Conservation (phyloP, 2,329 filamentous ascomycete genomes). For the Fusarium tuaranense region DNA sequence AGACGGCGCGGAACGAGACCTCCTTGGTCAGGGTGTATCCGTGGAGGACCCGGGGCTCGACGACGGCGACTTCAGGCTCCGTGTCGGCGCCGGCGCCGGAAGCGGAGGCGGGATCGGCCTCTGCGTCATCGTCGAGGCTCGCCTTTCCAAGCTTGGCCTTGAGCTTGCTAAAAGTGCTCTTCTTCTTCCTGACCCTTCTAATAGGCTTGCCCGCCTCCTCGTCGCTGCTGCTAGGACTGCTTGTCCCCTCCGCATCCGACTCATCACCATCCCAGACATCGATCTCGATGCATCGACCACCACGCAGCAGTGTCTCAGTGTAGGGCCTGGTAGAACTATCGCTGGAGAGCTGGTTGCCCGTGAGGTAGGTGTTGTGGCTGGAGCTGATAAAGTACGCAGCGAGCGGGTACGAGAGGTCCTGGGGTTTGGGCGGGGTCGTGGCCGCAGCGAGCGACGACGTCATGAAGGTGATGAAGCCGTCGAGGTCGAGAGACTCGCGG, state of each 20-base stretch:
- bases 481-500: conserved; percentile 56
- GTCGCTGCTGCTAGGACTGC: conserved; percentile 60
- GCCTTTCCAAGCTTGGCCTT: conserved; percentile 68
- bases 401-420: conserved; percentile 79
- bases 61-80: conserved; percentile 46
- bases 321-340: conserved; percentile 90
- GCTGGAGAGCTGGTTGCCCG: conserved; percentile 88
- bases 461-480: conserved; percentile 67
- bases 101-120: conserved; percentile 1
- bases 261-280: conserved; percentile 95
- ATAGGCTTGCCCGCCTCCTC: conserved; percentile 61
- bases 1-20: conserved; percentile 87
- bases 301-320: conserved; percentile 83
- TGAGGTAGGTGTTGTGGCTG: conserved; percentile 94
- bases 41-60: conserved; percentile 85
- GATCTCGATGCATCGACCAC: conserved; percentile 92
- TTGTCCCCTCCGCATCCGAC: conserved; percentile 66
- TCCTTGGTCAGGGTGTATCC: conserved; percentile 93
- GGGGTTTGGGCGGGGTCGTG: conserved; percentile 53
- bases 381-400: conserved; percentile 95
- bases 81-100: conserved; percentile 19
- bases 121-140: conserved; percentile 49
- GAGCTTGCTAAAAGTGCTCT: conserved; percentile 70
- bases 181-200: conserved; percentile 66
- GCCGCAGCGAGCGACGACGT: conserved; percentile 60